A percentile compares a stretch with the other conserved stretches of the same genome.
Conservation (phyloP, 345 rosid genomes). For the Linum trigynum region DNA sequence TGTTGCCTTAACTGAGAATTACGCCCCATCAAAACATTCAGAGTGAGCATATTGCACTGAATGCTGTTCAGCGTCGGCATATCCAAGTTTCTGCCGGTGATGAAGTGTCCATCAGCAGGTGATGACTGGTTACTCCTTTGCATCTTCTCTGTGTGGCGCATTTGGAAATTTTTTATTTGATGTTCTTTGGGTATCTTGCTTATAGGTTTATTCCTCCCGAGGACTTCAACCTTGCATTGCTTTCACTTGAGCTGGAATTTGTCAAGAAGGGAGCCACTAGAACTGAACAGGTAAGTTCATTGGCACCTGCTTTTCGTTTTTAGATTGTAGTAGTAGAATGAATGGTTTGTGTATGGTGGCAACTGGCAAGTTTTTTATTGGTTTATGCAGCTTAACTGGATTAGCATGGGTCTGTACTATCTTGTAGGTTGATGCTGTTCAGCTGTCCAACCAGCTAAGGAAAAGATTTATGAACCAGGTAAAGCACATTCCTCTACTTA, state of each 20-base stretch:
- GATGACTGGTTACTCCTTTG: not conserved
- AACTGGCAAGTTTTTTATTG: not conserved
- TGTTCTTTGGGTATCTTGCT: not conserved
- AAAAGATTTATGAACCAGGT: slow-evolving; percentile 82
- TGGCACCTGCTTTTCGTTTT: too few species aligned
- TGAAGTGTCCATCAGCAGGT: slow-evolving; percentile 60
- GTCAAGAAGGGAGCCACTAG: slow-evolving; percentile 72
- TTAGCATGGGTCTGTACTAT: not conserved
- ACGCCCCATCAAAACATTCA: slow-evolving; percentile 67
- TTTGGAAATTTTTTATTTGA: not conserved
- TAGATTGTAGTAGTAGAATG: not conserved
- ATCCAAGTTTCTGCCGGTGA: slow-evolving; percentile 87
- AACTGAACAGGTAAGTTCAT: slow-evolving; percentile 57
- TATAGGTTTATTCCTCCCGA: slow-evolving; percentile 77
- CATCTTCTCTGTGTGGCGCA: too few species aligned
- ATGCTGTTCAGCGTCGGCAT: slow-evolving; percentile 79
- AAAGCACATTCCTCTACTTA: not conserved
- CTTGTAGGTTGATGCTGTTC: slow-evolving; percentile 79
- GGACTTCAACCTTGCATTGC: slow-evolving; percentile 59
- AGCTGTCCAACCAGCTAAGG: slow-evolving; percentile 65
- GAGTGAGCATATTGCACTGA: slow-evolving; percentile 56
- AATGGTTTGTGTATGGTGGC: not conserved
- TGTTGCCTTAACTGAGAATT: slow-evolving; percentile 44
- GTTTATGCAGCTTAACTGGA: slow-evolving; percentile 2
- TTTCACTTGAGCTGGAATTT: slow-evolving; percentile 79